Evolutionary conservation across 1,139 yeast species (phyloP).

Genomic region (Eremothecium cymbalariae): DNA sequence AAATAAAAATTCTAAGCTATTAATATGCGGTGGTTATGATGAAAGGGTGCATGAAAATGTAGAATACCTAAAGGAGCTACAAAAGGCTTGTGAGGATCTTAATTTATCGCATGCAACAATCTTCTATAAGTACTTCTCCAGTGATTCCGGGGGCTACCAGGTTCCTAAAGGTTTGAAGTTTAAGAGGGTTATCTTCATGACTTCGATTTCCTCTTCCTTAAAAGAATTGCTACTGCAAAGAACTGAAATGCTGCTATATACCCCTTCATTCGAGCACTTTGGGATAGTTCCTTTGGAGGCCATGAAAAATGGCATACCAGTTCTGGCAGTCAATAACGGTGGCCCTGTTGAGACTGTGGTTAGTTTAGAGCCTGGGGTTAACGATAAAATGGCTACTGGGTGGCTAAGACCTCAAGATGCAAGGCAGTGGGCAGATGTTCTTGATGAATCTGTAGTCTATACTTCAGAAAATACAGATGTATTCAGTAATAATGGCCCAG

Average conservation of each 20-base stretch:
- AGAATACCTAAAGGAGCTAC: slow-evolving; percentile 56
- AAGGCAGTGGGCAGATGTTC: slow-evolving; percentile 54
- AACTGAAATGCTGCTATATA: slow-evolving; percentile 63
- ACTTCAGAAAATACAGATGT: slow-evolving; percentile 28
- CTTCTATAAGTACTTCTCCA: slow-evolving; percentile 34
- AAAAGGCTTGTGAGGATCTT: slow-evolving; percentile 40
- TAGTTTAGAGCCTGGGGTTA: slow-evolving; percentile 32
- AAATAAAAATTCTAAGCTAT: slow-evolving; percentile 36
- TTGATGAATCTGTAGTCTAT: slow-evolving; percentile 39
- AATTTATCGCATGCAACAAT: slow-evolving; percentile 43
- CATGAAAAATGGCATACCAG: slow-evolving; percentile 77
- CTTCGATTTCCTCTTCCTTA: slow-evolving; percentile 61
- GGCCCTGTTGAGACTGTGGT: slow-evolving; percentile 86
- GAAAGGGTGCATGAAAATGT: slow-evolving; percentile 67
- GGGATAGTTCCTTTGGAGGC: slow-evolving; percentile 97
- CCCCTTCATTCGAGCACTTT: slow-evolving; percentile 89
- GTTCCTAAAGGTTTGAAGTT: slow-evolving; percentile 18
- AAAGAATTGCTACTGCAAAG: slow-evolving; percentile 56
- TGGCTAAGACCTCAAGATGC: slow-evolving; percentile 54
- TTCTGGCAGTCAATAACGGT: slow-evolving; percentile 78
- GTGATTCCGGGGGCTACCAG: slow-evolving; percentile 31
- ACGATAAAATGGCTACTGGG: slow-evolving; percentile 58
- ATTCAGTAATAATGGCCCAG: slow-evolving; percentile 46
- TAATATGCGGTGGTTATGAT: slow-evolving; percentile 93
- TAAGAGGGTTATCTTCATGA: slow-evolving; percentile 60